phyloP scores from a whole-genome alignment of 371 early-diverging fungal genomes.

The Batkoa obscura region DNA sequence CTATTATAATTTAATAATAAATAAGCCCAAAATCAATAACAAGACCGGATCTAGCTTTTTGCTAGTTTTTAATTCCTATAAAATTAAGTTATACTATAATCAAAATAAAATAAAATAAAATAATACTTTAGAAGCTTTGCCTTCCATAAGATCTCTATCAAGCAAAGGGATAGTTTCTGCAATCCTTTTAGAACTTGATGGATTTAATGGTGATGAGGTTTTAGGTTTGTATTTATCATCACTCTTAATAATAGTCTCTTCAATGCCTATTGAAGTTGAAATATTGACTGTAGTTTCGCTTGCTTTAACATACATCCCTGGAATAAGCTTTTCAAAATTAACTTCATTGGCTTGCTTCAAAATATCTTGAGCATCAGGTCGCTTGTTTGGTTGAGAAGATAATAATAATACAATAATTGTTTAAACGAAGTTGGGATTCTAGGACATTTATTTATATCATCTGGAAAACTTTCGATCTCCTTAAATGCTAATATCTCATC shows the following conservation, averaged over 20 bases:
- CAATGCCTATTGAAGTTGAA: background rate
- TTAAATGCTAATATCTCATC: slow-evolving; percentile 51
- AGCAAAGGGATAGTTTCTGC: background rate
- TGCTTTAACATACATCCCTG: background rate
- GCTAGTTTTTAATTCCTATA: no score
- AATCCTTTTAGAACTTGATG: background rate
- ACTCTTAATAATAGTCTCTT: background rate
- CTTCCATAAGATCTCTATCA: background rate
- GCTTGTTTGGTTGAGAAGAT: slow-evolving; percentile 6
- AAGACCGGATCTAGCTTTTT: no score
- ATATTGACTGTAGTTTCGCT: background rate
- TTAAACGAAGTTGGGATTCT: slow-evolving; percentile 8
- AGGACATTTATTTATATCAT: background rate
- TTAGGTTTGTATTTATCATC: background rate
- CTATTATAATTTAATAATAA: slow-evolving; percentile 9
- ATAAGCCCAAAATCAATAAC: background rate
- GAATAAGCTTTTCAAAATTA: background rate
- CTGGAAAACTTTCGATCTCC: slow-evolving; percentile 6
- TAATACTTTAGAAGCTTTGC: no score
- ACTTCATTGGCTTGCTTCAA: slow-evolving; percentile 4
- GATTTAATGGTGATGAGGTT: background rate
- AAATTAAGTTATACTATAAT: no score
- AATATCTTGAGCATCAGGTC: slow-evolving; percentile 10
- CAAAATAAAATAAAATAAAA: no score
- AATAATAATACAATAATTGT: slow-evolving; percentile 8